Percentiles rank a stretch among this genome's conserved stretches.
These are phyloP conservation scores for Pelargonium myrrhifolium DNA, from an alignment of 441 rosid species.

Conservation along the genomic window DNA sequence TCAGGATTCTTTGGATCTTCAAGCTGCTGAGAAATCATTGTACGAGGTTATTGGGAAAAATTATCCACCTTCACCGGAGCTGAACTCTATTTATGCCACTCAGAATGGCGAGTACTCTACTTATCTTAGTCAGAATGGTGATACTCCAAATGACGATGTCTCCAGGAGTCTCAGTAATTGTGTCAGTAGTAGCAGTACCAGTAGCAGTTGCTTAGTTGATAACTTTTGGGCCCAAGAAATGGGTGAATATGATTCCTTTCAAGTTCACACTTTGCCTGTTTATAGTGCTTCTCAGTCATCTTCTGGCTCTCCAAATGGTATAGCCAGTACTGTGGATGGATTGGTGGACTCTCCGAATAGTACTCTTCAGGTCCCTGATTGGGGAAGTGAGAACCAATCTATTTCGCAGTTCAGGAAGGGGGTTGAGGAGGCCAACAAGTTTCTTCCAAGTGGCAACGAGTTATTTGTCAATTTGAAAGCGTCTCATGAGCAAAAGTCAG, in stretches of 20 bases:
- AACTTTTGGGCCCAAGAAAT: conserved; percentile 22
- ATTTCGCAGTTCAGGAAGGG: conserved; percentile 40
- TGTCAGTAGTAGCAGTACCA: conserved; percentile 9
- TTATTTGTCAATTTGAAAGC: conserved; percentile 27
- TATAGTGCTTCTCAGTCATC: conserved; percentile 33
- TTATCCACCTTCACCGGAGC: conserved; percentile 58
- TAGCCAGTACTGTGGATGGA: conserved; percentile 32
- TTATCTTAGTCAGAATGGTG: conserved; percentile 16
- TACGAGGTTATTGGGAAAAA: conserved; percentile 58
- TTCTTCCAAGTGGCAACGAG: conserved; percentile 33
- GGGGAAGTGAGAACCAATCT: conserved; percentile 33
- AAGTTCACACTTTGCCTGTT: conserved; percentile 20
- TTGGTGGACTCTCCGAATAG: conserved; percentile 39
- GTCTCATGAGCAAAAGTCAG: conserved; percentile 9
- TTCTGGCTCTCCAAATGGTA: conserved; percentile 36
- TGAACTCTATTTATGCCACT: background rate
- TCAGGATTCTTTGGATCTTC: conserved; percentile 55
- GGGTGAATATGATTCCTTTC: conserved; percentile 27
- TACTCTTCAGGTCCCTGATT: conserved; percentile 26
- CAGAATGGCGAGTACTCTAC: background rate
- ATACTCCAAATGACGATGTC: conserved; percentile 22
- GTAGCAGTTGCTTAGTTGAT: conserved; percentile 20
- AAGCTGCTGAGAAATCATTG: conserved; percentile 50
- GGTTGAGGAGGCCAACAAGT: conserved; percentile 43
- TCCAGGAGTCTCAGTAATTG: conserved; percentile 19